Evolutionary conservation across 306 rosid species (phyloP).

Genomic region (Pyrus pyrifolia): DNA sequence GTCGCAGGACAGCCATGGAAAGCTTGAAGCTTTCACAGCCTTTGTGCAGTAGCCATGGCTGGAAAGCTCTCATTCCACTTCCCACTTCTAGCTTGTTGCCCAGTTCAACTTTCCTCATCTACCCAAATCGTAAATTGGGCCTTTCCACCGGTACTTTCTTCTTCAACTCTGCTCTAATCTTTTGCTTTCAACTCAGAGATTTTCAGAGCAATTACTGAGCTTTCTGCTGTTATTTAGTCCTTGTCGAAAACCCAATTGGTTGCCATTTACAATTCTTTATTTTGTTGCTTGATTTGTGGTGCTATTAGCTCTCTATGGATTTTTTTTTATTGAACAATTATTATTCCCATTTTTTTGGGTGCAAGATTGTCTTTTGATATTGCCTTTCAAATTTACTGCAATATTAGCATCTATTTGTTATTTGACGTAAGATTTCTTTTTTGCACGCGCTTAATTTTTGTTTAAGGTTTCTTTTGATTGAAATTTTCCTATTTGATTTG

Average conservation of each 20-base stretch:
- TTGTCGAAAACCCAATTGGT: neutral
- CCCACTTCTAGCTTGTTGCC: slow-evolving; percentile 14
- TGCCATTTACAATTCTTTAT: neutral
- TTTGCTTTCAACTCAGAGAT: neutral
- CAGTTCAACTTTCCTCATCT: slow-evolving; percentile 8
- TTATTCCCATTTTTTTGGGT: neutral
- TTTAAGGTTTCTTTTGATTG: neutral
- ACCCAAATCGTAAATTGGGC: slow-evolving; percentile 7
- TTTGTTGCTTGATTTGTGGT: neutral
- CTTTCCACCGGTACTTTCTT: slow-evolving; percentile 25
- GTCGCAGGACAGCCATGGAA: slow-evolving; percentile 20
- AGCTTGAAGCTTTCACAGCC: slow-evolving; percentile 29
- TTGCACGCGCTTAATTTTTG: neutral
- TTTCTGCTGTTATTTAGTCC: neutral
- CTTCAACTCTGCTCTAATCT: neutral
- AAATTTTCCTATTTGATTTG: neutral
- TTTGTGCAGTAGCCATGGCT: slow-evolving; percentile 5
- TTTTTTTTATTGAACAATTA: neutral
- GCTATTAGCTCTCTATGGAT: neutral
- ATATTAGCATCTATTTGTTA: neutral
- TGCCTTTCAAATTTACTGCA: neutral
- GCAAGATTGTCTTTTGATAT: neutral
- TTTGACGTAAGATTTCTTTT: neutral
- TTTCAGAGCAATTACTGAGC: neutral
- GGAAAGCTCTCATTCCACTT: slow-evolving; percentile 18